Conservation (phyloP, 176 grass and related monocot species). For the Triticum urartu region DNA sequence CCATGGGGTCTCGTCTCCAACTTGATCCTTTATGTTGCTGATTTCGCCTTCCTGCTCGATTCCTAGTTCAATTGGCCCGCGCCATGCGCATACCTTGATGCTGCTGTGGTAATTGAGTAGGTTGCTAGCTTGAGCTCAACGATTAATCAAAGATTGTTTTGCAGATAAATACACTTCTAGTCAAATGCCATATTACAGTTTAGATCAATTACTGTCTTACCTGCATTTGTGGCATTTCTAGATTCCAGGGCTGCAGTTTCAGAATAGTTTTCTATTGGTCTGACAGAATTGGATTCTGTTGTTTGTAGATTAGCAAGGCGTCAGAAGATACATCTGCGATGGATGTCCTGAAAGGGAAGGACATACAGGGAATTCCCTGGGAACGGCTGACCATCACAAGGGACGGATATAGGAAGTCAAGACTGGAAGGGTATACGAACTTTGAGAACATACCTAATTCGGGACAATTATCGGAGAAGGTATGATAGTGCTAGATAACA, state of each 20-base stretch:
- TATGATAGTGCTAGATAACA: slow-evolving; percentile 23
- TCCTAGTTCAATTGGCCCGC: neutral
- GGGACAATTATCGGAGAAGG: slow-evolving; percentile 61
- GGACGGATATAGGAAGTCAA: slow-evolving; percentile 44
- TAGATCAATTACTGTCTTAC: neutral
- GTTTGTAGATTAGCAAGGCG: slow-evolving; percentile 40
- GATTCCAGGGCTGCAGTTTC: neutral
- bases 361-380: slow-evolving; percentile 91
- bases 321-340: slow-evolving; percentile 53
- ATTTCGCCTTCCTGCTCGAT: neutral
- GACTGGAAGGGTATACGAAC: slow-evolving; percentile 62
- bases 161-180: neutral
- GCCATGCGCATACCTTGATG: neutral
- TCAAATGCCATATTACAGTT: neutral
- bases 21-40: neutral
- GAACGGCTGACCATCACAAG: slow-evolving; percentile 46
- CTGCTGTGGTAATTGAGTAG: neutral
- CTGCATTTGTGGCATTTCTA: neutral
- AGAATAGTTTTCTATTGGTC: neutral
- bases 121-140: neutral
- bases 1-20: neutral
- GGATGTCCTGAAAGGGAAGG: slow-evolving; percentile 67
- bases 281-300: slow-evolving; percentile 1
- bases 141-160: neutral
- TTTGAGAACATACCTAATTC: slow-evolving; percentile 83